These are phyloP conservation scores for Globisporangium cylindrosporum DNA, from an alignment of 352 stramenopile genomes.

Conservation along the genomic window DNA sequence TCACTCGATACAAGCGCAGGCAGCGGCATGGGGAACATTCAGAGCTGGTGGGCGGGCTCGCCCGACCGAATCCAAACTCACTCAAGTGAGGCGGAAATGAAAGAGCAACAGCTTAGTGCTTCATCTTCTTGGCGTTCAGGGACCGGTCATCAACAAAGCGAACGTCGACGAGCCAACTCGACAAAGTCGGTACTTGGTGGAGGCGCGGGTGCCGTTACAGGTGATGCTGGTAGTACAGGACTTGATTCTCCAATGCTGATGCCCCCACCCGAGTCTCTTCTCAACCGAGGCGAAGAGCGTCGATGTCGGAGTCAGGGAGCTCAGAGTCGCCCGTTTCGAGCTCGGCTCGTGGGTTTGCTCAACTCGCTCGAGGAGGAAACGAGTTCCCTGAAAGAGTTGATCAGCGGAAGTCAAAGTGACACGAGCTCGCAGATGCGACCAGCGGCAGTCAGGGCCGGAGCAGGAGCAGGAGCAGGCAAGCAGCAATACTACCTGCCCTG, in stretches of 20 bases:
- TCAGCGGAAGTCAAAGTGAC: slow-evolving; percentile 7
- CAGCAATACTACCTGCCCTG: slow-evolving; percentile 2
- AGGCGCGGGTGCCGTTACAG: background rate
- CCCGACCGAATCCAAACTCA: background rate
- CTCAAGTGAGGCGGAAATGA: background rate
- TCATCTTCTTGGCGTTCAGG: too few relatives aligned
- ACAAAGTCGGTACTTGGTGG: background rate
- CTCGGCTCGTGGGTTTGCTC: slow-evolving; percentile 57
- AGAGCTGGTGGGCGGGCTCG: slow-evolving; percentile 55
- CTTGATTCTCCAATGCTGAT: background rate
- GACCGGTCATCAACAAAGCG: background rate
- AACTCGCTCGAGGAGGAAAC: slow-evolving; percentile 73
- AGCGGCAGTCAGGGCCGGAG: background rate
- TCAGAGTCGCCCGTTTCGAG: slow-evolving; percentile 40
- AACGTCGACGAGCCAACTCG: slow-evolving; percentile 10
- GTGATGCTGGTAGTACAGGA: too few relatives aligned
- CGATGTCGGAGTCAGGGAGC: slow-evolving; percentile 20
- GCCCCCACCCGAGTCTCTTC: background rate
- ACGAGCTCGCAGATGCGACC: background rate
- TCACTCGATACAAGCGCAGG: slow-evolving; percentile 11
- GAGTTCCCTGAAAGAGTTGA: slow-evolving; percentile 36
- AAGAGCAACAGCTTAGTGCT: slow-evolving; percentile 11
- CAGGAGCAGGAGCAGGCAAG: background rate
- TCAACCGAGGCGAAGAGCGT: slow-evolving; percentile 5
- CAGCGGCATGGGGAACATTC: slow-evolving; percentile 32